A percentile compares a stretch with the other conserved stretches of the same genome.
phyloP scores from a whole-genome alignment of 257 asterid genomes.

The Salvia hispanica region DNA sequence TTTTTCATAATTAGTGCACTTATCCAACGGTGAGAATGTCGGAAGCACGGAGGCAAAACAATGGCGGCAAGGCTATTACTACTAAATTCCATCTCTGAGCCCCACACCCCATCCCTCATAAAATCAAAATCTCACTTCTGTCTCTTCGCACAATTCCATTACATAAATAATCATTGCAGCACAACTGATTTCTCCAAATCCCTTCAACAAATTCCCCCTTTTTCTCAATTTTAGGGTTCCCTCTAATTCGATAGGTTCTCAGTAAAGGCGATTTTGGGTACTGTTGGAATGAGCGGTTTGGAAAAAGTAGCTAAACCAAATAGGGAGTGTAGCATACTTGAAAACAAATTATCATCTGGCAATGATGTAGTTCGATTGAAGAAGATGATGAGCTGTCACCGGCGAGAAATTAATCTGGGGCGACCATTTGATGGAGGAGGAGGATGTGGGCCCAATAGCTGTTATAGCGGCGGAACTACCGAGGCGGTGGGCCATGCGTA shows the following conservation, averaged over 20 bases:
- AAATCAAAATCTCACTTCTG: constrained; percentile 3
- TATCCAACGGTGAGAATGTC: constrained; percentile 75
- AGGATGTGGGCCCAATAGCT: constrained; percentile 40
- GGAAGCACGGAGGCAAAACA: constrained; percentile 79
- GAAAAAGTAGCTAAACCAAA: constrained; percentile 34
- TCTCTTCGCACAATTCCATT: not conserved
- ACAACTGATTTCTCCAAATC: not conserved
- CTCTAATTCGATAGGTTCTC: constrained; percentile 25
- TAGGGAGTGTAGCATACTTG: too few species aligned
- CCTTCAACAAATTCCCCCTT: not conserved
- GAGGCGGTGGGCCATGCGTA: constrained; percentile 43
- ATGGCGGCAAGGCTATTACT: constrained; percentile 61
- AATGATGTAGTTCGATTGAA: constrained; percentile 24
- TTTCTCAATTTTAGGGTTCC: not conserved
- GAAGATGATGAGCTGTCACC: constrained; percentile 32
- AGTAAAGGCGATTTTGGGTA: constrained; percentile 35
- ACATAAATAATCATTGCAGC: not conserved
- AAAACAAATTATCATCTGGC: constrained; percentile 20
- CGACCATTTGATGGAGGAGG: constrained; percentile 23
- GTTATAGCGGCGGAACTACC: constrained; percentile 47
- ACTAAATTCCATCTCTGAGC: constrained; percentile 31
- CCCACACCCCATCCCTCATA: constrained; percentile 21
- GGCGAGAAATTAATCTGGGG: constrained; percentile 30
- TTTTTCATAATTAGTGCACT: too few species aligned
- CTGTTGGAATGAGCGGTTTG: constrained; percentile 41